Conservation (phyloP, 306 rosid genomes). For the Vigna reflexopilosa region DNA sequence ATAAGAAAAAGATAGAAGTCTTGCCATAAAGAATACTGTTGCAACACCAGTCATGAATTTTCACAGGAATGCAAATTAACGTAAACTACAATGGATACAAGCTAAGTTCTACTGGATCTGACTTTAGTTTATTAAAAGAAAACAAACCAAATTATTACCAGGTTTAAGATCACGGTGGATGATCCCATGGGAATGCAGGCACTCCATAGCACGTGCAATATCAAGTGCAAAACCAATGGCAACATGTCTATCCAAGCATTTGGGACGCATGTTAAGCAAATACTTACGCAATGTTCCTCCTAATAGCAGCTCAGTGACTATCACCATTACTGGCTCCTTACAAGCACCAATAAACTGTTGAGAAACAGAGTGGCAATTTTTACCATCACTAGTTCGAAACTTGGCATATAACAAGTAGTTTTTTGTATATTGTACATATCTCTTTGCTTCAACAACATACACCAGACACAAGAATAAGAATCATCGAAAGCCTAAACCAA, state of each 20-base stretch:
- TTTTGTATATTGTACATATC: constrained; percentile 3
- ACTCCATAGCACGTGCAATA: constrained; percentile 96
- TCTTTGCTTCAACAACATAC: constrained; percentile 35
- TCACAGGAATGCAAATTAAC: constrained; percentile 14
- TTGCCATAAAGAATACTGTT: neutral
- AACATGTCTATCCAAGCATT: constrained; percentile 78
- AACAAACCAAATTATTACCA: constrained; percentile 59
- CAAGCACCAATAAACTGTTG: constrained; percentile 93
- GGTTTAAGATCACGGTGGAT: constrained; percentile 97
- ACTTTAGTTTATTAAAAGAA: constrained; percentile 1
- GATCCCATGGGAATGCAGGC: constrained; percentile 94
- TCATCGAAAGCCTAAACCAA: constrained; percentile 40
- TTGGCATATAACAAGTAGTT: constrained; percentile 40
- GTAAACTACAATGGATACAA: constrained; percentile 19
- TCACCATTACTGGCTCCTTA: constrained; percentile 94
- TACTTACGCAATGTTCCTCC: constrained; percentile 91
- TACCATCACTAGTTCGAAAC: constrained; percentile 41
- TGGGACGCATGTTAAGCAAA: constrained; percentile 80
- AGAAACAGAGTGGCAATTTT: constrained; percentile 45
- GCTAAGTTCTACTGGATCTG: constrained; percentile 16
- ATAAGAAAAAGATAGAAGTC: neutral
- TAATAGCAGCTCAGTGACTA: constrained; percentile 87
- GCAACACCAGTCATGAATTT: neutral
- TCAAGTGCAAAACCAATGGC: constrained; percentile 90
- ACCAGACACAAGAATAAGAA: constrained; percentile 31